These are phyloP conservation scores for Pyropia yezoensis DNA, from an alignment of 23 red algal genomes.

Conservation along the genomic window DNA sequence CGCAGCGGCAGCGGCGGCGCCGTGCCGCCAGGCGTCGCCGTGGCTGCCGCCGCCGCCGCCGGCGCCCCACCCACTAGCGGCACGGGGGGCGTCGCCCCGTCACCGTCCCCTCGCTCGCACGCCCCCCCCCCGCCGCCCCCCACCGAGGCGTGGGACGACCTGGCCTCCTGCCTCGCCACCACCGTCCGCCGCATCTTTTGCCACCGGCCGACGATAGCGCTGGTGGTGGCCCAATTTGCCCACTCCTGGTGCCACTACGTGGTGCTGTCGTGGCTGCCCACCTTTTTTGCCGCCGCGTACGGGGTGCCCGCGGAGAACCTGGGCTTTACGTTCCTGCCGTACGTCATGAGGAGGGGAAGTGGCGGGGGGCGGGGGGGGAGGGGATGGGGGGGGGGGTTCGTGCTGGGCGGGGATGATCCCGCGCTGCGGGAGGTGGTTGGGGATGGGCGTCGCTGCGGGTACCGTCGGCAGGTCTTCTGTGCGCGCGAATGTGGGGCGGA, in stretches of 20 bases:
- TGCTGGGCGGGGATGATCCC: no score
- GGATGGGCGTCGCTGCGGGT: no score
- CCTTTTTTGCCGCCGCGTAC: slow-evolving; percentile 50
- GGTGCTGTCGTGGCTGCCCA: slow-evolving; percentile 60
- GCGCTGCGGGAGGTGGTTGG: no score
- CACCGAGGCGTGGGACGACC: not conserved
- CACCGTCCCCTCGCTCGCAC: no score
- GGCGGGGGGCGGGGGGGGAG: no score
- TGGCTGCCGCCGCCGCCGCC: no score
- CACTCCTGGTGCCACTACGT: slow-evolving; percentile 41
- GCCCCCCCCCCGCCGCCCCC: not conserved
- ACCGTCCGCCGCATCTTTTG: slow-evolving; percentile 18
- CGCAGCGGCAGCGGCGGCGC: no score
- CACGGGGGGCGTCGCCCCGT: not conserved
- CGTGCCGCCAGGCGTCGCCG: no score
- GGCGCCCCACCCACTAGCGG: not conserved
- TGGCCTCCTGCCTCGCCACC: slow-evolving; percentile 5
- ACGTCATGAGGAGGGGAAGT: not conserved
- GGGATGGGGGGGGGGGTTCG: no score
- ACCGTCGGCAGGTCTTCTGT: no score
- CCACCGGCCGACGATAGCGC: slow-evolving; percentile 8
- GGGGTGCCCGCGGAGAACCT: slow-evolving; percentile 20
- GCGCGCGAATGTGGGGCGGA: no score
- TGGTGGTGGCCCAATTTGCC: slow-evolving; percentile 25
- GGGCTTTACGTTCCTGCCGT: slow-evolving; percentile 48